A percentile compares a stretch with the other conserved stretches of the same genome.
Evolutionary conservation across 345 rosid genomes (phyloP).

Genomic region (Chamaenerion angustifolium): DNA sequence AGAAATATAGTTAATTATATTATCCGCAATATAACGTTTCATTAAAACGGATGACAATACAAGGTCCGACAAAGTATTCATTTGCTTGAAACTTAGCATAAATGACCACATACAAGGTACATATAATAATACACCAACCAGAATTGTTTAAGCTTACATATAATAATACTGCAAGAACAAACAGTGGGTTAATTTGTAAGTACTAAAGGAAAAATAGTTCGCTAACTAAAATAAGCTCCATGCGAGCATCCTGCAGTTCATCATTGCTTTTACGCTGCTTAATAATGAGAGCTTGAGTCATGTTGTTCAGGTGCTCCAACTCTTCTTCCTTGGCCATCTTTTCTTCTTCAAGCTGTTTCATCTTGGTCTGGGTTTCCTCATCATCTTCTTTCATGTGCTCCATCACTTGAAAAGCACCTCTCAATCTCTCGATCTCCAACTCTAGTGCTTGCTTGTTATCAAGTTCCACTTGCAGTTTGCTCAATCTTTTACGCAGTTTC

Average conservation of each 20-base stretch:
- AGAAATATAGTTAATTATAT: too few species aligned
- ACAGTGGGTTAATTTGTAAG: too few species aligned
- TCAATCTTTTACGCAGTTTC: constrained; percentile 32
- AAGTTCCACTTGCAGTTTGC: constrained; percentile 34
- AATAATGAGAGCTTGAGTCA: constrained; percentile 31
- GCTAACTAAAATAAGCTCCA: constrained; percentile 47
- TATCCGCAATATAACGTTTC: too few species aligned
- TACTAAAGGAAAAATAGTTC: too few species aligned
- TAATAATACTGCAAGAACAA: too few species aligned
- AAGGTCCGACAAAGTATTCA: too few species aligned
- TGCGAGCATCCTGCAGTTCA: constrained; percentile 57
- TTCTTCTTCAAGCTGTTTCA: constrained; percentile 23
- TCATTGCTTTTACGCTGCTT: constrained; percentile 39
- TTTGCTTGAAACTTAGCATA: too few species aligned
- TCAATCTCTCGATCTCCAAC: constrained; percentile 62
- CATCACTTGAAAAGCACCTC: constrained; percentile 44
- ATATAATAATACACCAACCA: too few species aligned
- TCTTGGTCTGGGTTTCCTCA: constrained; percentile 19
- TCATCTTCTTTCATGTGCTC: constrained; percentile 51
- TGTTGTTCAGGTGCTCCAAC: constrained; percentile 18
- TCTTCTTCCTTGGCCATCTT: constrained; percentile 50
- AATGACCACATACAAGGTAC: too few species aligned
- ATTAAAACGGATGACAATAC: too few species aligned
- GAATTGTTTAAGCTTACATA: too few species aligned
- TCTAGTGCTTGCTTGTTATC: constrained; percentile 61